phyloP scores from a whole-genome alignment of 1,284 basidiomycete genomes.

The Lentinula novae-zelandiae region DNA sequence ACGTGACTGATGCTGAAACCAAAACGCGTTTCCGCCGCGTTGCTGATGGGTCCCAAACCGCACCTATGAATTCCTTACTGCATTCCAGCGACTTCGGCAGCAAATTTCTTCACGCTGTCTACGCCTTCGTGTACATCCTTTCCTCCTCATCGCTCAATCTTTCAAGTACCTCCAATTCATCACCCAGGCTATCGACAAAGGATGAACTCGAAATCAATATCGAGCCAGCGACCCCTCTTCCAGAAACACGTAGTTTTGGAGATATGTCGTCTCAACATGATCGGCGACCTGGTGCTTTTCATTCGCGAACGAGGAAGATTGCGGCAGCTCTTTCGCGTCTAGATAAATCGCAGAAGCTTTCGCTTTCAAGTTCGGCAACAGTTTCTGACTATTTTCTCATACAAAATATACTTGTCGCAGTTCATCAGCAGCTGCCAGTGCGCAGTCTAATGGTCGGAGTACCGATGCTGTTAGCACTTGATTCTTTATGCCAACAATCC shows the following conservation, averaged over 20 bases:
- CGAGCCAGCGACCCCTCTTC: constrained; percentile 32
- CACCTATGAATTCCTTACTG: constrained; percentile 45
- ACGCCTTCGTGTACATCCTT: constrained; percentile 77
- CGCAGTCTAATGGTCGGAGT: constrained; percentile 74
- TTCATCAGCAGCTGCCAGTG: constrained; percentile 70
- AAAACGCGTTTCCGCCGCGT: constrained; percentile 39
- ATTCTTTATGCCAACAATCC: constrained; percentile 48
- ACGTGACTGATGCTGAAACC: constrained; percentile 41
- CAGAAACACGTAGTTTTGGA: constrained; percentile 15
- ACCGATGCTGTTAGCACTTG: constrained; percentile 83
- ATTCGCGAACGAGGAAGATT: constrained; percentile 50
- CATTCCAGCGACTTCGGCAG: constrained; percentile 57
- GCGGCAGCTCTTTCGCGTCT: constrained; percentile 51
- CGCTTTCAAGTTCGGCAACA: constrained; percentile 47
- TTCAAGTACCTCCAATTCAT: constrained; percentile 32
- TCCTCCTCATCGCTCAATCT: constrained; percentile 64
- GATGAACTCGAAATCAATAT: constrained; percentile 32
- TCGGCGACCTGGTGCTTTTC: constrained; percentile 39
- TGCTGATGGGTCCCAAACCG: constrained; percentile 42
- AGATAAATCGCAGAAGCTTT: constrained; percentile 42
- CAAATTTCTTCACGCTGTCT: constrained; percentile 73
- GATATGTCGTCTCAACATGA: constrained; percentile 29
- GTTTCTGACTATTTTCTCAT: constrained; percentile 79
- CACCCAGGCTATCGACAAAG: constrained; percentile 34
- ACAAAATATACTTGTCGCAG: constrained; percentile 62